Base-by-base conservation (phyloP, 371 early-diverging fungal genomes). In the Zychaea mexicana region DNA sequence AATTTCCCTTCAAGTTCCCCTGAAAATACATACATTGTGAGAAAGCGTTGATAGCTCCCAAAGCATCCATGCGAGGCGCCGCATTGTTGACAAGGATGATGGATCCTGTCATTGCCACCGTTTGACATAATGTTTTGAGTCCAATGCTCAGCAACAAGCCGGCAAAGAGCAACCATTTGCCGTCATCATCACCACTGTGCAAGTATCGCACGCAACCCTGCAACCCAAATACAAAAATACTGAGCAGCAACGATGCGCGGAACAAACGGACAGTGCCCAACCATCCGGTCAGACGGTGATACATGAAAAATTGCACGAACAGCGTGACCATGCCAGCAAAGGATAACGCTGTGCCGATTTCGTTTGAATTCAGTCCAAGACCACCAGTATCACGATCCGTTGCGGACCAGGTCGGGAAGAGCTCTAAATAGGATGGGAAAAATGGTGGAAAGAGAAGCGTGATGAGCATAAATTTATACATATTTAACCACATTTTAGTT, bases 281-380 rank as follows among this genome's bases (percentile, higher is more conserved):
- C 30, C 68, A 71, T 57, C 67, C 56, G 38, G 82, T 74, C 21
- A 85, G 62, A 0, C 66, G 58, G 3, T 92, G 91, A 13, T 58
- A 42, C 2, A 67, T 24, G 28, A 85, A 27, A 0, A 92, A 74
- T 61, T 90, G 91, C 27, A 81, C 52, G 45, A 82, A 62, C 13
- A 92, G 42, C 0, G 84, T 82, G 5, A 82, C 52, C 0, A 77
- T 36, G 4, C 88, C 86, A 5, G 77, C 69, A 26, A 85, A 60
- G 1, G 86, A 72, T 49, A 90, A 62, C 0, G 83, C 78, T 13
- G 77, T 55, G 22, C 90, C 90, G 39, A 90, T 84, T 22, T 83
- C 72, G 7, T 72, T 66, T 2, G 85, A 55, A 3, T 61, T 65
- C 61, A 87, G 85, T 2, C 78, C 85, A 3, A 92, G 78, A 0